Evolutionary conservation across 306 rosid genomes (phyloP), one percentile per base, ranked within the genome.

Genomic region (Citrullus mucosospermus): DNA sequence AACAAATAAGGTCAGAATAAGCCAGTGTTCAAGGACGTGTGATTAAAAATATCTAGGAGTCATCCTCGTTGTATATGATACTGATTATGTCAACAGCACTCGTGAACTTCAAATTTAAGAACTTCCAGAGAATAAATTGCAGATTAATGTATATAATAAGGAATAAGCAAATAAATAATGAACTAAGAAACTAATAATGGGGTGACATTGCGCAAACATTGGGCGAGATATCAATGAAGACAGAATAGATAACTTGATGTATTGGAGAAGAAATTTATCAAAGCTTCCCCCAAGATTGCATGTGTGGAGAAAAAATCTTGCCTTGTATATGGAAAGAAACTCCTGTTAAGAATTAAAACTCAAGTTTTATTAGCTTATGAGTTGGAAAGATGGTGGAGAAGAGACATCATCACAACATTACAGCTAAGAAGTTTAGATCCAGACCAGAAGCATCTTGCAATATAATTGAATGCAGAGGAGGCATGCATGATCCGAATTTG

Each of bases 391-490:
- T 54, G 59, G 59, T 54, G 59, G 10, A 54, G 59, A 54, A 54
- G 59, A 54, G 59, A 54, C 59, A 54, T 54, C 59, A 18, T n/a
- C 22, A 54, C 14, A 54, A 75, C 85, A 84, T 74, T 32, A 59
- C 82, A 56, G 68, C 41, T 41, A 75, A n/a, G 22, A 72, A 55
- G 76, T 58, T 46, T 68, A 74, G 81, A 81, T 81, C 88, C 77
- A 79, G 80, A 83, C 79, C 48, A 22, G 54, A 53, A 80, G 55
- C 84, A 82, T n/a, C 20, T 43, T 71, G 15, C 38, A 34, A 65
- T 17, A 66, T 17, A 66, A 66, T 66, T 63, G 68, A 60, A 60
- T 60, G 20, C 38, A 22, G 4, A 60, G 39, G 38, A 60, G 38
- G 8, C 67, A 60, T 60, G 67, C 34, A 22, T 10, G 43, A 30